Base-by-base conservation (phyloP, 495 filamentous ascomycete species). In the Podospora pseudopauciseta region DNA sequence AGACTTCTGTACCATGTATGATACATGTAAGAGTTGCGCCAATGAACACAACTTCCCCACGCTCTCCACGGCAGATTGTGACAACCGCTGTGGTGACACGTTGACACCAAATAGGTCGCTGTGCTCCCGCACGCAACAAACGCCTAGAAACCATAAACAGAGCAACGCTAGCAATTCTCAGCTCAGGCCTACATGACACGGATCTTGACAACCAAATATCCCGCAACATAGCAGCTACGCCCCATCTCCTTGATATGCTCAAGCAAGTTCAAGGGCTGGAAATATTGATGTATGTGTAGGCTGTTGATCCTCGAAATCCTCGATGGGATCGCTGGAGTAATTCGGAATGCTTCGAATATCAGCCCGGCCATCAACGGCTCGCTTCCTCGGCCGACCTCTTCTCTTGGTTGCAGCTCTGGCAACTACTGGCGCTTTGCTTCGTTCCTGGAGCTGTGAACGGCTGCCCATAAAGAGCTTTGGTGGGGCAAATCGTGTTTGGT, bases 251-350 rank as follows among this genome's bases (percentile, higher is more conserved):
- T 20, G 6, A 23, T 26, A 20, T 30, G 26, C 23, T 65, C 53
- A 27, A 30, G 28, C 65, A 32, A 71, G 58, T 23, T 76, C 75
- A 4, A 76, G 66, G 27, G 68, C 55, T 28, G 65, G 68, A 64
- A 77, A 77, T 7, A 69, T 27, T 5, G 70, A 58, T 7, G 16
- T 69, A 20, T 65, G 54, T 11, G 44, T 39, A 0, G 20, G 7
- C 32, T 65, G 53, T 19, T 67, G 63, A 0, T 80, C 77, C 63
- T 78, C 76, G 65, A 81, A 74, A 4, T 83, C 81, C 68, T 83
- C 80, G 39, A 82, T 82, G 7, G 80, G 80, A 68, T 83, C 81
- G 23, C 73, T 76, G 27, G 73, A 75, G 68, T 82, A 82, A 69
- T 80, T 77, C 0, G 81, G 81, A 11, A 82, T 70, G 6, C 71